Evolutionary conservation across 2,329 filamentous ascomycete species (phyloP).

Genomic region (Thelonectria discophora): DNA sequence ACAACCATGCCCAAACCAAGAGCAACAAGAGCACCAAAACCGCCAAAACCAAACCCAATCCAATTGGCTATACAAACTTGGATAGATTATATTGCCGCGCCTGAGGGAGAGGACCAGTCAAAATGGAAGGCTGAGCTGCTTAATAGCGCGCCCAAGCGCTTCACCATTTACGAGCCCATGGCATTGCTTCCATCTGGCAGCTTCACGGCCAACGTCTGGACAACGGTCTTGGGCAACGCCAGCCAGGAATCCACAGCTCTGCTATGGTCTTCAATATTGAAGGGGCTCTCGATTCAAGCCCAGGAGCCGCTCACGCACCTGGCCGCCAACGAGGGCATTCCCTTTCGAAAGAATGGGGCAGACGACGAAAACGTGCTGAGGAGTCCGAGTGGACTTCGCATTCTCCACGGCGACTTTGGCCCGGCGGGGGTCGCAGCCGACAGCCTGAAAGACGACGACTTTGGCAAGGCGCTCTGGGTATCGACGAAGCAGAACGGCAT

Average conservation of each 20-base stretch:
- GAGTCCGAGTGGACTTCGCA: conserved; percentile 73
- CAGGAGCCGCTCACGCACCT: conserved; percentile 61
- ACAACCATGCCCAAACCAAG: conserved; percentile 42
- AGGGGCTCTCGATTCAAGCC: conserved; percentile 53
- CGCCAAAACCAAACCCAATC: conserved; percentile 43
- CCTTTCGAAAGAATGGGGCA: conserved; percentile 49
- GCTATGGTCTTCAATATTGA: conserved; percentile 62
- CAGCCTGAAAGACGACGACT: conserved; percentile 59
- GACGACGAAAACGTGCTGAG: conserved; percentile 73
- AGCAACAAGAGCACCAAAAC: conserved; percentile 30
- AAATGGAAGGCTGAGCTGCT: conserved; percentile 46
- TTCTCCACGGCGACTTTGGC: conserved; percentile 80
- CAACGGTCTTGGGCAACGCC: conserved; percentile 44
- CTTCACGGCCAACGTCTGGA: conserved; percentile 58
- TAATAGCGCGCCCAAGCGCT: conserved; percentile 62
- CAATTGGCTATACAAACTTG: conserved; percentile 45
- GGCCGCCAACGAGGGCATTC: conserved; percentile 70
- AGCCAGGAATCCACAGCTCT: conserved; percentile 36
- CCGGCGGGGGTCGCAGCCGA: conserved; percentile 45
- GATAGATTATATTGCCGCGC: conserved; percentile 31
- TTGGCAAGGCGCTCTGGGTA: conserved; percentile 79
- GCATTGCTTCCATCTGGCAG: conserved; percentile 67
- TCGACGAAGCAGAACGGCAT: conserved; percentile 81
- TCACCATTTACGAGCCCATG: conserved; percentile 69
- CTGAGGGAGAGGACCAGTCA: conserved; percentile 8